phyloP scores from a whole-genome alignment of 352 stramenopile genomes.

The Phytophthora podocarpi region DNA sequence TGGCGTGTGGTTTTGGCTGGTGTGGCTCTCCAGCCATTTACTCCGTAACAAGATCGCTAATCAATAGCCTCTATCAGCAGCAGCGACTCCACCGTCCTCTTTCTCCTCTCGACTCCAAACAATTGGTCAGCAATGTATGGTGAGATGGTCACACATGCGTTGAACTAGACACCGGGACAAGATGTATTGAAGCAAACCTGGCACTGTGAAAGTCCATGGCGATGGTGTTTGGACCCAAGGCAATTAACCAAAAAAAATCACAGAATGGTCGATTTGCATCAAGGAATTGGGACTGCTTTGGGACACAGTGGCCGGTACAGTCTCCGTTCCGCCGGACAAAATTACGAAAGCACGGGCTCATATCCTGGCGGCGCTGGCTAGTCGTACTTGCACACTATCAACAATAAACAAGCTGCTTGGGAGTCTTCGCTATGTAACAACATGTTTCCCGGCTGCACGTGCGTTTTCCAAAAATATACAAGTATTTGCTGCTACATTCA shows the following conservation, averaged over 20 bases:
- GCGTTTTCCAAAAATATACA: conserved; percentile 16
- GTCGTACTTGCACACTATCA: background rate
- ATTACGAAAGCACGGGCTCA: background rate
- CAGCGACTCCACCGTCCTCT: too few relatives aligned
- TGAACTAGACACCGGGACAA: too few relatives aligned
- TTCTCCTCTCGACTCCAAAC: too few relatives aligned
- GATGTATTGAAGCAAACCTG: too few relatives aligned
- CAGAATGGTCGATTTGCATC: background rate
- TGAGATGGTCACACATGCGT: too few relatives aligned
- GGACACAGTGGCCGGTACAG: background rate
- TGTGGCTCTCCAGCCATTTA: too few relatives aligned
- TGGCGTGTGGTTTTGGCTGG: too few relatives aligned
- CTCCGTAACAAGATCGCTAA: too few relatives aligned
- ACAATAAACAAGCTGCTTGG: conserved; percentile 3
- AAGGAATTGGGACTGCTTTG: conserved; percentile 15
- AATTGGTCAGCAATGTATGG: too few relatives aligned
- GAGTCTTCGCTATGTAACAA: conserved; percentile 13
- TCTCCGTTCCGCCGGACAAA: conserved; percentile 1
- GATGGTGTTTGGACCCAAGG: too few relatives aligned
- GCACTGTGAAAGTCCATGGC: too few relatives aligned
- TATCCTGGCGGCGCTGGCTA: background rate
- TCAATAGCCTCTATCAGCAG: too few relatives aligned
- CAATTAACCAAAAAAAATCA: conserved; percentile 14
- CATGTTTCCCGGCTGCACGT: conserved; percentile 8
- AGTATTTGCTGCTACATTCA: background rate